A percentile compares a stretch with the other conserved stretches of the same genome.
Conservation (phyloP, 1,284 basidiomycete genomes). For the Athelia sp. region DNA sequence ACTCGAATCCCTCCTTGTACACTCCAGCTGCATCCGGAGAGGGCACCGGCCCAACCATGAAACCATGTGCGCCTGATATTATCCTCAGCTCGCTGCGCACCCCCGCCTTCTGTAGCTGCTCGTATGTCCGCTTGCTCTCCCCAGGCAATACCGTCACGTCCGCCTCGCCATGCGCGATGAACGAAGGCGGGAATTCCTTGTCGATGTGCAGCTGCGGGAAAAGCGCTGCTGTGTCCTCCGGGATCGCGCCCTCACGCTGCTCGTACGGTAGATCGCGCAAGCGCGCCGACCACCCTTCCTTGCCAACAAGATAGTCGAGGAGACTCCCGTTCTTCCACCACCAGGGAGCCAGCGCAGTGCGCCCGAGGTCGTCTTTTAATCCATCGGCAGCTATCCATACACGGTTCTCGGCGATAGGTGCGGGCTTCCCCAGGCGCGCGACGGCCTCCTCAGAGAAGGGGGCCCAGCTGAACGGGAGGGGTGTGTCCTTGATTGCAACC, state of each 20-base stretch:
- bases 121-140: background rate
- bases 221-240: background rate
- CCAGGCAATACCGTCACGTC: background rate
- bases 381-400: background rate
- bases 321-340: background rate
- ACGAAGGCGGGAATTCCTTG: background rate
- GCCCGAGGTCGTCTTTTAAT: background rate
- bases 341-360: background rate
- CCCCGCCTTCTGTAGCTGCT: background rate
- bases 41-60: background rate
- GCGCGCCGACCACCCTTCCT: background rate
- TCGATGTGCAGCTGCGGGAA: background rate
- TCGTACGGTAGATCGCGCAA: background rate
- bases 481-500: background rate
- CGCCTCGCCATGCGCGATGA: background rate
- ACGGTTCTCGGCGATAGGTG: background rate
- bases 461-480: background rate
- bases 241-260: background rate
- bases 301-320: background rate
- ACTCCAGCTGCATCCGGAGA: background rate
- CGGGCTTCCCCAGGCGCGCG: background rate
- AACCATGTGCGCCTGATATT: background rate
- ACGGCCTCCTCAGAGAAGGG: background rate
- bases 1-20: constrained; percentile 1
- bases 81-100: background rate